Evolutionary conservation across 148 eudicot genomes (phyloP).

Genomic region (Rhododendron williamsianum): DNA sequence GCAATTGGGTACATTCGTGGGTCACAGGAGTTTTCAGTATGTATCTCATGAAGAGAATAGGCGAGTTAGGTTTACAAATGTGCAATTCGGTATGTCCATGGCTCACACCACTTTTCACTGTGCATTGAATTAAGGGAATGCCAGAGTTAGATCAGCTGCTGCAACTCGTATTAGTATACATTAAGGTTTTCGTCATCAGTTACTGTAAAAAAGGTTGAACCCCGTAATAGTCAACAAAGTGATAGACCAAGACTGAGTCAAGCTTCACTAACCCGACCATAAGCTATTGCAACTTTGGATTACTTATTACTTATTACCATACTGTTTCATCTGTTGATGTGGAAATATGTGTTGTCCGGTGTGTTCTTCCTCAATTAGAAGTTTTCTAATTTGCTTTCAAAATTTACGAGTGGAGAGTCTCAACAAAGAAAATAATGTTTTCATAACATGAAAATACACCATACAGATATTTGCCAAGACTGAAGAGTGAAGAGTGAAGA

Average conservation of each 20-base stretch:
- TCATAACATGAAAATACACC: background rate
- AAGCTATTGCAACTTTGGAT: background rate
- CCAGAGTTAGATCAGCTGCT: background rate
- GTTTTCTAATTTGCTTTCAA: background rate
- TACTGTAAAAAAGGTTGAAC: background rate
- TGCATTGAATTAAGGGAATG: background rate
- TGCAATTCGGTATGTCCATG: background rate
- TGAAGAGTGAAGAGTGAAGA: background rate
- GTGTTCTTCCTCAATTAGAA: background rate
- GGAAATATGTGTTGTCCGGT: background rate
- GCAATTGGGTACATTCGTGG: background rate
- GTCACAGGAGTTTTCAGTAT: background rate
- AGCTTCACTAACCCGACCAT: background rate
- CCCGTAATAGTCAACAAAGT: background rate
- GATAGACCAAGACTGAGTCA: background rate
- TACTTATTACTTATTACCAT: background rate
- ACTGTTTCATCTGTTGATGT: background rate
- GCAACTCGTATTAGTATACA: background rate
- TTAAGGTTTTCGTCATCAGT: background rate
- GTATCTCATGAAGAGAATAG: background rate
- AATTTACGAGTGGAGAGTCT: background rate
- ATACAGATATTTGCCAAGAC: background rate
- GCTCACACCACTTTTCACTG: background rate
- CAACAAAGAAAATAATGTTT: background rate
- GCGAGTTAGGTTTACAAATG: background rate